phyloP scores from a whole-genome alignment of 768 basidiomycete genomes.

The Podaxis sp. region DNA sequence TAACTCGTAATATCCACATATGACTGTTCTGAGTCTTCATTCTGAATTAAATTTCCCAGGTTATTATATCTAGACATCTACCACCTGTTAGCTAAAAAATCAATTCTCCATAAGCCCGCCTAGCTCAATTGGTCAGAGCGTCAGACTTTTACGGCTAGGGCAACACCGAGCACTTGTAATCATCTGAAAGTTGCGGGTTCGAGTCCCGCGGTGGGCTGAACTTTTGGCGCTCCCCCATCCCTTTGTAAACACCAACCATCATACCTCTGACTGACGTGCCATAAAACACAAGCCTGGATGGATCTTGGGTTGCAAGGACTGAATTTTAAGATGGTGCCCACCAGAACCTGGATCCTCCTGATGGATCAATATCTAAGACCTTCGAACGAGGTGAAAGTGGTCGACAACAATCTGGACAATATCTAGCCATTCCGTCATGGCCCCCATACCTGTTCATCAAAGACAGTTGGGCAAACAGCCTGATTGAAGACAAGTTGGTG shows the following conservation, averaged over 20 bases:
- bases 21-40: background rate
- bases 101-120: slow-evolving; percentile 9
- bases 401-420: slow-evolving; percentile 75
- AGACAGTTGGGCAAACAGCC: background rate
- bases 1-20: background rate
- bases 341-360: background rate
- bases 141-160: slow-evolving; percentile 14
- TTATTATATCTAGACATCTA: background rate
- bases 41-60: background rate
- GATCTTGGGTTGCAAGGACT: too few species aligned
- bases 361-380: background rate
- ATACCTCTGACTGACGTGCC: too few species aligned
- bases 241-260: background rate
- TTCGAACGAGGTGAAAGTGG: slow-evolving; percentile 35
- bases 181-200: slow-evolving; percentile 17
- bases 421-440: slow-evolving; percentile 96
- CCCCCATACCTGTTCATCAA: slow-evolving; percentile 65
- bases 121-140: slow-evolving; percentile 17
- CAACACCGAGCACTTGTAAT: background rate
- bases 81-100: too few species aligned
- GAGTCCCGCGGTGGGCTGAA: slow-evolving; percentile 15
- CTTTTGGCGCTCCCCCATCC: background rate
- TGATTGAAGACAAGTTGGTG: background rate
- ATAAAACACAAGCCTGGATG: background rate
- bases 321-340: background rate